Evolutionary conservation across 768 basidiomycete genomes (phyloP).

Genomic region (Clavaria fumosa): DNA sequence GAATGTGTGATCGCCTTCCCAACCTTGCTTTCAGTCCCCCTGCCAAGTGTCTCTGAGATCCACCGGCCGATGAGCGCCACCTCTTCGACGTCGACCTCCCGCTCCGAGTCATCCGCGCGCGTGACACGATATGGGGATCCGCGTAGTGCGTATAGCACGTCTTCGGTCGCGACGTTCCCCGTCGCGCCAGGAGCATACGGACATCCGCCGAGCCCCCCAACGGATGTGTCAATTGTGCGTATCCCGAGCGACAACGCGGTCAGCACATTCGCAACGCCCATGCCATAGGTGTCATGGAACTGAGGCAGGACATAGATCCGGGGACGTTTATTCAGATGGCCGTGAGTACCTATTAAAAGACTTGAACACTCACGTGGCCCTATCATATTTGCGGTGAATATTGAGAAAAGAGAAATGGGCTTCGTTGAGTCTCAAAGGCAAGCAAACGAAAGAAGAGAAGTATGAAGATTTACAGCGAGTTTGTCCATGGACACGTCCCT

Average conservation of each 20-base stretch:
- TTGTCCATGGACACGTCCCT: constrained; percentile 41
- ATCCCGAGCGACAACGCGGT: constrained; percentile 60
- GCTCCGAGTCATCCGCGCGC: constrained; percentile 17
- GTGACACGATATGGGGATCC: constrained; percentile 42
- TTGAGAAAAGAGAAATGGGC: not conserved
- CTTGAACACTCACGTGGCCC: constrained; percentile 35
- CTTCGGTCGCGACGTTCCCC: constrained; percentile 90
- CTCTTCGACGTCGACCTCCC: constrained; percentile 41
- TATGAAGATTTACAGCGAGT: constrained; percentile 43
- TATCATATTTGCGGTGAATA: constrained; percentile 11
- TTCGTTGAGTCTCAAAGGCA: not conserved
- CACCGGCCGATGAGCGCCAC: constrained; percentile 70
- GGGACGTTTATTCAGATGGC: not conserved
- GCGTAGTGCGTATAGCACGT: constrained; percentile 71
- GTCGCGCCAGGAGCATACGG: constrained; percentile 94
- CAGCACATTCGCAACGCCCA: constrained; percentile 63
- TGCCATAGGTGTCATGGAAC: constrained; percentile 88
- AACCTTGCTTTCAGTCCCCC: constrained; percentile 60
- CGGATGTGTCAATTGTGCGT: constrained; percentile 66
- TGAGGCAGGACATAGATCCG: no score
- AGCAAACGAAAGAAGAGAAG: not conserved
- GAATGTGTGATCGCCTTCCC: constrained; percentile 62
- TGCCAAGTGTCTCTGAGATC: constrained; percentile 55
- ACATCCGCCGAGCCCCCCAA: constrained; percentile 88
- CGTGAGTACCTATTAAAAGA: not conserved